Conservation (phyloP, 371 early-diverging fungal genomes). For the Lichtheimia ramosa region DNA sequence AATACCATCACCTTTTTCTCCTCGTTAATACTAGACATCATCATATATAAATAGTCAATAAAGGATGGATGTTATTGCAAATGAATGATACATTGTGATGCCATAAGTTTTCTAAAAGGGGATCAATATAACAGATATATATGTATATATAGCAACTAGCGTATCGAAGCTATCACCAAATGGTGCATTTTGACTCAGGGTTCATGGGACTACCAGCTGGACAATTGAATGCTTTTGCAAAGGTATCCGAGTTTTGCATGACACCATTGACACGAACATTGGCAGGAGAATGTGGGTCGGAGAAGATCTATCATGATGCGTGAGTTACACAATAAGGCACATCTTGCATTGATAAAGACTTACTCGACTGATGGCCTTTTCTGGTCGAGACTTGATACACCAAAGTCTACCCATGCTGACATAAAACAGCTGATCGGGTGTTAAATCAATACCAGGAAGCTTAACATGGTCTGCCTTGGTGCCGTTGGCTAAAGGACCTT, state of each 20-base stretch:
- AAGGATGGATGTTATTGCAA: no score
- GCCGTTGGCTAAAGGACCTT: neutral
- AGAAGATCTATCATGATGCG: constrained; percentile 22
- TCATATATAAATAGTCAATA: no score
- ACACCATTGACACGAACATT: constrained; percentile 64
- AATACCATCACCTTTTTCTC: no score
- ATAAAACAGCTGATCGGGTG: constrained; percentile 57
- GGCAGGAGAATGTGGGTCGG: constrained; percentile 58
- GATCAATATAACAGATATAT: no score
- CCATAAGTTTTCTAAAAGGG: no score
- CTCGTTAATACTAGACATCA: no score
- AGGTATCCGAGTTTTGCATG: constrained; percentile 59
- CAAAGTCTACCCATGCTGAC: constrained; percentile 54
- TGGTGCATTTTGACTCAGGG: constrained; percentile 47
- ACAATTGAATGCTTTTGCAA: constrained; percentile 67
- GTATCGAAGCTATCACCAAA: constrained; percentile 37
- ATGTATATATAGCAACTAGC: no score
- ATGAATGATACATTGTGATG: no score
- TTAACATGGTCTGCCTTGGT: constrained; percentile 24
- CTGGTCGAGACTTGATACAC: constrained; percentile 48
- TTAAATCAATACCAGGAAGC: constrained; percentile 56
- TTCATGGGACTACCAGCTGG: constrained; percentile 54
- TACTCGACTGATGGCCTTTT: constrained; percentile 34
- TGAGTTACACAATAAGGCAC: neutral
- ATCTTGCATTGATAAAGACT: neutral